Percentiles rank a stretch among this genome's conserved stretches.
These are phyloP conservation scores for Hypoxylon perforatum DNA, from an alignment of 495 filamentous ascomycete genomes.

Conservation along the genomic window DNA sequence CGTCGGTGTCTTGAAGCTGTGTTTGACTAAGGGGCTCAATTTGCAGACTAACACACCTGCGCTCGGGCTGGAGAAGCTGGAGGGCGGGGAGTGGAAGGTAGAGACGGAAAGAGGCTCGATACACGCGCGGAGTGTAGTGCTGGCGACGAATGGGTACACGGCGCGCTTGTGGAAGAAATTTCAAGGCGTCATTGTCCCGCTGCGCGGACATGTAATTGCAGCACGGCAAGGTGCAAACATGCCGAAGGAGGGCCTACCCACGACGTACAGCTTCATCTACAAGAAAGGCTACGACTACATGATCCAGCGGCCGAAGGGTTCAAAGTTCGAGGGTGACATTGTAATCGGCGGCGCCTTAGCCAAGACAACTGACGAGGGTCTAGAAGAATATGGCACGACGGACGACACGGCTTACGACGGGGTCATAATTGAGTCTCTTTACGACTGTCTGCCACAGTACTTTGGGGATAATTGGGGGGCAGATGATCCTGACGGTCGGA, in stretches of 20 bases:
- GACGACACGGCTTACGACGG: slow-evolving; percentile 69
- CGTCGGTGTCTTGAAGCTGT: slow-evolving; percentile 66
- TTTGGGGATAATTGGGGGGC: slow-evolving; percentile 70
- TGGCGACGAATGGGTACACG: slow-evolving; percentile 81
- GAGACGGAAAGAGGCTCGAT: slow-evolving; percentile 66
- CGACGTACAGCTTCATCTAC: slow-evolving; percentile 73
- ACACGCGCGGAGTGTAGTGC: slow-evolving; percentile 63
- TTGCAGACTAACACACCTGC: slow-evolving; percentile 72
- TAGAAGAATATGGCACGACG: slow-evolving; percentile 62
- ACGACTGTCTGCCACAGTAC: slow-evolving; percentile 57
- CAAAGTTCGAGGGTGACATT: slow-evolving; percentile 66
- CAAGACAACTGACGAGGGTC: slow-evolving; percentile 55
- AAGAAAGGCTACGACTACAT: slow-evolving; percentile 72
- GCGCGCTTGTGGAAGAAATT: slow-evolving; percentile 66
- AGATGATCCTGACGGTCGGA: slow-evolving; percentile 64
- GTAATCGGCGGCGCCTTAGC: slow-evolving; percentile 75
- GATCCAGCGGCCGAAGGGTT: slow-evolving; percentile 65
- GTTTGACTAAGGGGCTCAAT: slow-evolving; percentile 65
- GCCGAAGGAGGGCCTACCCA: slow-evolving; percentile 55
- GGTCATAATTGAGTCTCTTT: slow-evolving; percentile 64
- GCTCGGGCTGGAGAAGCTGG: slow-evolving; percentile 48
- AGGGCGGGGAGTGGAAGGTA: slow-evolving; percentile 55
- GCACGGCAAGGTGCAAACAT: slow-evolving; percentile 64
- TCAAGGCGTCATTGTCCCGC: slow-evolving; percentile 70
- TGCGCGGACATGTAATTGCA: slow-evolving; percentile 74